Percentiles rank a stretch among this genome's conserved stretches.
Conservation (phyloP, 176 grass and related monocot species). For the Elaeis guineensis region DNA sequence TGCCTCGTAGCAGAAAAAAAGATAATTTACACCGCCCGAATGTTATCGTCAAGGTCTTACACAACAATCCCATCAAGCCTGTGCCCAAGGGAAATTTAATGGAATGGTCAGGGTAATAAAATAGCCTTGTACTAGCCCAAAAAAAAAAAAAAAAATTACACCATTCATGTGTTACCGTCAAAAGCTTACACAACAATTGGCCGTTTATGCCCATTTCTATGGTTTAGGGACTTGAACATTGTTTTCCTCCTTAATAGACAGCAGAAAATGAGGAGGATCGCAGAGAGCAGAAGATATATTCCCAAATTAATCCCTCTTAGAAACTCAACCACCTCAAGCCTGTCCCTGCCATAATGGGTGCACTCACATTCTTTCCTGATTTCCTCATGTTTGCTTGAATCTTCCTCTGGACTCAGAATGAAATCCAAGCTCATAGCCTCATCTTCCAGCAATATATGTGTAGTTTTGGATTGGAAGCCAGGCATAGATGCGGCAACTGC, state of each 20-base stretch:
- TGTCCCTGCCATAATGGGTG: constrained; percentile 23
- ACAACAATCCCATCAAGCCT: too few species aligned
- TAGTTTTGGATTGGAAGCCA: constrained; percentile 56
- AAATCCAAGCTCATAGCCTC: constrained; percentile 58
- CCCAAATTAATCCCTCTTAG: constrained; percentile 34
- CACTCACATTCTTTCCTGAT: constrained; percentile 11
- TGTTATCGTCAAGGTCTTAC: too few species aligned
- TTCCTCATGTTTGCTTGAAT: not conserved
- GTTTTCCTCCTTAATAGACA: constrained; percentile 53
- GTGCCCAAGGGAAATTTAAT: too few species aligned
- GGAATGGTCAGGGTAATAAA: too few species aligned
- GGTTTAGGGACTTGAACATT: constrained; percentile 19
- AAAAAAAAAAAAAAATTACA: too few species aligned
- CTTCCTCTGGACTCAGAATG: constrained; percentile 44
- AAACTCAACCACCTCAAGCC: constrained; percentile 14
- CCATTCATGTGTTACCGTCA: too few species aligned
- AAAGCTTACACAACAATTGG: constrained; percentile 25
- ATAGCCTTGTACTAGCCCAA: too few species aligned
- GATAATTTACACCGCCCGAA: too few species aligned
- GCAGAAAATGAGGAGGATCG: constrained; percentile 37
- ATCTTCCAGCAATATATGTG: constrained; percentile 39
- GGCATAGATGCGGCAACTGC: constrained; percentile 61
- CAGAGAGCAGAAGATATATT: constrained; percentile 37
- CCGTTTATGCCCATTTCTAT: constrained; percentile 31
- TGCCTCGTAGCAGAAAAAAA: too few species aligned